A percentile compares a stretch with the other conserved stretches of the same genome.
Conservation (phyloP, 163 green algal species). For the Trebouxia gelatinosa region DNA sequence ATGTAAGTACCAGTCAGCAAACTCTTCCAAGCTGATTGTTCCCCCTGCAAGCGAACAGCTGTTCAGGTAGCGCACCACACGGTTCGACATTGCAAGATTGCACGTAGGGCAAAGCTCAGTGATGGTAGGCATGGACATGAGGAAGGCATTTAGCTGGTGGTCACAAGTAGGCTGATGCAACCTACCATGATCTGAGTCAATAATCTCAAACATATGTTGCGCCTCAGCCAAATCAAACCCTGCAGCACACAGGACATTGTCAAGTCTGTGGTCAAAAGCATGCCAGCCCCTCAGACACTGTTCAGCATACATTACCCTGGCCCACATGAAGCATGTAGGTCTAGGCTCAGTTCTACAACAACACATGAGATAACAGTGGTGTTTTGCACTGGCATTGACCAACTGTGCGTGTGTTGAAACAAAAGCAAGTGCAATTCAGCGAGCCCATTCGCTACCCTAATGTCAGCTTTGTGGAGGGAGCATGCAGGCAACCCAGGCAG, state of each 20-base stretch:
- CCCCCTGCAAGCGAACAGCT: background rate
- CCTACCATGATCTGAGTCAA: conserved; percentile 27
- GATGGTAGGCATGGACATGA: background rate
- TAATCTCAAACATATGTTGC: conserved; percentile 25
- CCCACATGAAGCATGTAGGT: background rate
- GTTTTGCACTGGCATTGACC: no score
- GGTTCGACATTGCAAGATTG: background rate
- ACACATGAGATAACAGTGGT: no score
- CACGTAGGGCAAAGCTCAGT: background rate
- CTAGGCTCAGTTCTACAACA: no score
- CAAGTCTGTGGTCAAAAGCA: background rate
- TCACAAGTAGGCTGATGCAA: background rate
- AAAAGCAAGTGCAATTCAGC: background rate
- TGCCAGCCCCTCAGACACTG: background rate
- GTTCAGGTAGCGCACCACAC: no score
- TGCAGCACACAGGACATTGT: background rate
- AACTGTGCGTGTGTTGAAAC: no score
- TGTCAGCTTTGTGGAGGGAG: background rate
- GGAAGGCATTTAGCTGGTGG: background rate
- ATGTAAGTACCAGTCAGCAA: conserved; percentile 29
- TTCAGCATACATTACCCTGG: background rate
- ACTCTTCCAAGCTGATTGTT: conserved; percentile 27
- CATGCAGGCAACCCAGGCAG: background rate
- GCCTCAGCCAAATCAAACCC: conserved; percentile 18
- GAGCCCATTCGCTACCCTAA: background rate